Evolutionary conservation across 1,139 yeast species (phyloP), one percentile per base, ranked within the genome.

Genomic region (Suhomyces atakaporum): DNA sequence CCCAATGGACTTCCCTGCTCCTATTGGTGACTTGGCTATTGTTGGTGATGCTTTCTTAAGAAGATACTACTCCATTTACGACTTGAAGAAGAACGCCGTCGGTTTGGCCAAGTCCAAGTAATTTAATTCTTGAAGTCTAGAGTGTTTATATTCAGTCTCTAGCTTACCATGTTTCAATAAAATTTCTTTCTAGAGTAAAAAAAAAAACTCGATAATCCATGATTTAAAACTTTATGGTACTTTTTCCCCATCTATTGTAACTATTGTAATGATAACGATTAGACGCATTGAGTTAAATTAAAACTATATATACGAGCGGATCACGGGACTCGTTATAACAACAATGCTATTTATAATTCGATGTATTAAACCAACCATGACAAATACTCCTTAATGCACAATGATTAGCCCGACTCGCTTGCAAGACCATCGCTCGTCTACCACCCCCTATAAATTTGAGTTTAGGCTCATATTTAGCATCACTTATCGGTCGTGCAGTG

Each of bases 31-130:
- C 50, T 67, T 92, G 69, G 95, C 97, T 42, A 90, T 92, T 58
- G 72, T 92, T 51, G 98, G 98, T 60, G 98, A 92, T 61, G 94
- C 97, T 12, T 92, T 92, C 84, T 79, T 92, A 67, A 87, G 98
- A 74, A 84, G 75, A 60, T 90, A 82, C 73, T 92, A 92, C 76
- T 87, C 97, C 25, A 78, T 92, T 52, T 92, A 92, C 66, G 97
- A 92, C 63, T 65, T 89, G 56, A 88, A 86, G 58, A 81, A 82
- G 63, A 74, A 89, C 62, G 92, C 96, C 34, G 96, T 92, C 55
- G 97, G 97, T 54, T 82, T 92, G 64, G 98, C 97, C 34, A 66
- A 66, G 47, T 21, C 42, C 8, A 29, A 30, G 20, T 37, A 36
- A 30, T 11, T 6, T n/a, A 28, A n/a, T 24, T 24, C 26, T 24